Evolutionary conservation across 345 rosid species (phyloP).

Genomic region (Corchorus capsularis): DNA sequence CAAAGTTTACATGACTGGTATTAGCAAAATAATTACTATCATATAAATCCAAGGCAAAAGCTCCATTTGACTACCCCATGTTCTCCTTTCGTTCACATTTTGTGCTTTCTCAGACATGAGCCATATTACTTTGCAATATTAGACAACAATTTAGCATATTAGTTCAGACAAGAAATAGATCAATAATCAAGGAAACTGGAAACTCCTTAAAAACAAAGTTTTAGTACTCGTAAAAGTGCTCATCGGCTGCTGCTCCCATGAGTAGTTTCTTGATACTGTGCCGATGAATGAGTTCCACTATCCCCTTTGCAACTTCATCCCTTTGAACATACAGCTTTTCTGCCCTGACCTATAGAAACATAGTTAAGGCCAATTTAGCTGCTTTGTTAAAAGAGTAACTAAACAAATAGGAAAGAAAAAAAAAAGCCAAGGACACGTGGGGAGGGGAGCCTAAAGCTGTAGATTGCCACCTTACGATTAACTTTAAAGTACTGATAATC

Average conservation of each 20-base stretch:
- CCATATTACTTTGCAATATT: constrained; percentile 45
- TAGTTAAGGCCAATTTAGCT: not conserved
- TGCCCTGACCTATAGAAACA: constrained; percentile 48
- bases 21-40: too few relatives aligned
- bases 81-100: constrained; percentile 35
- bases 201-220: not conserved
- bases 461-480: too few relatives aligned
- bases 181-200: constrained; percentile 3
- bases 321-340: constrained; percentile 44
- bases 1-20: too few relatives aligned
- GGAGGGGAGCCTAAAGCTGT: too few relatives aligned
- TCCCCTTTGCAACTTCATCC: constrained; percentile 62
- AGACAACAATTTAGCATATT: not conserved
- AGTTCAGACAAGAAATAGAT: not conserved
- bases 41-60: too few relatives aligned
- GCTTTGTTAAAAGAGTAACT: not conserved
- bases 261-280: constrained; percentile 58
- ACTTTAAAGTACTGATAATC: too few relatives aligned
- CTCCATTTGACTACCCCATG: too few relatives aligned
- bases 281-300: constrained; percentile 59
- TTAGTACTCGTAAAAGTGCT: constrained; percentile 33
- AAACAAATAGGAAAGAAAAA: too few relatives aligned
- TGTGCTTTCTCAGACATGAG: constrained; percentile 48
- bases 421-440: too few relatives aligned
- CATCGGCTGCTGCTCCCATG: constrained; percentile 59